Base-by-base conservation (phyloP, 768 basidiomycete species). In the Hysterangium stoloniferum region DNA sequence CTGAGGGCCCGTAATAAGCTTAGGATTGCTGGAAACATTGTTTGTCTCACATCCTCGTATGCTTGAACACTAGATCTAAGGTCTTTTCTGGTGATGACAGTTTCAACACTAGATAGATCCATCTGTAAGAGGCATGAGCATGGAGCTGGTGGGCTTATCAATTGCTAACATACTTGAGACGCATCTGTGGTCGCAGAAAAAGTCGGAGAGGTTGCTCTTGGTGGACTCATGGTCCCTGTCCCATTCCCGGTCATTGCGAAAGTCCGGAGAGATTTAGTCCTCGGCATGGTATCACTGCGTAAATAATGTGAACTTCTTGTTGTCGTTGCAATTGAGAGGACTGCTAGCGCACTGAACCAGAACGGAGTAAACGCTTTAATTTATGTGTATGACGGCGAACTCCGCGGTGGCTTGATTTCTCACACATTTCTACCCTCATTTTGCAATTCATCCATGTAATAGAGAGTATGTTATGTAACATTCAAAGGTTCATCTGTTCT, bases 141-240 rank as follows among this genome's bases (percentile, higher is more conserved):
- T 24, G 22, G 7, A 12, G 47, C 35, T 27, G 24, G 3, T 24
- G 9, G 25, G 13, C 28, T 49, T 33, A 32, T 33, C 4, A 36
- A 20, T 11, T 52, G 40, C 27, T 38, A 19, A 36, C 57, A 43
- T 7, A 52, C 50, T 29, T 51, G 49, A 17, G 89, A 89, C 28
- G 73, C 84, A 61, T 86, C 79, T 8, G 90, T 92, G 20, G 78
- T 71, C 17, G 90, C 87, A 27, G 86, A 84, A 68, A 85, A 88
- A 2, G 89, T 88, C 46, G 89, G 89, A 22, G 89, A 92, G 2
- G 86, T 51, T 19, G 49, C 49, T 34, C 49, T 85, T 49, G 85
- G 82, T 32, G 71, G 17, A 66, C 66, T 43, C 32, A 25, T 48
- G 42, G 32, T 52, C 28, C 38, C 42, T 41, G 49, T 11, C 9